Base-by-base conservation (phyloP, 2,329 filamentous ascomycete genomes). In the Escovopsis sp. region DNA sequence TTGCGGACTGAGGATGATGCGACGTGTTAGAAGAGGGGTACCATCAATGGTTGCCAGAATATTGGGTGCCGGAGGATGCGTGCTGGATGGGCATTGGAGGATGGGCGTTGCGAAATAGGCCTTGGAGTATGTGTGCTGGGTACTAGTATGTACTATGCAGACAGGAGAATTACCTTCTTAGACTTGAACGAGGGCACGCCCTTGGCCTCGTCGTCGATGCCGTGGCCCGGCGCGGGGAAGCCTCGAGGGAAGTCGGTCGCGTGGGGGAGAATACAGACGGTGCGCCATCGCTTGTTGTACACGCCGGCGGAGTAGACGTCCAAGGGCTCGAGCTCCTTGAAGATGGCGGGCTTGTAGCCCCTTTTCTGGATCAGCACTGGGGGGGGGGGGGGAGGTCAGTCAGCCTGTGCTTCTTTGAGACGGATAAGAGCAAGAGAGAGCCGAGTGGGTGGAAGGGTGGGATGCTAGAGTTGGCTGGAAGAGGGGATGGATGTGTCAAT, bases 121-220 rank as follows among this genome's bases (percentile, higher is more conserved):
- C 8, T 7, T 12, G 4, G 8, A 15, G n/a, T 39, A 18, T 27
- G 33, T 27, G n/a, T 34, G 27, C 10, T 34, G 23, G 13, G 31
- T 8, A n/a, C n/a, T n/a, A n/a, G n/a, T n/a, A n/a, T n/a, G n/a
- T n/a, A n/a, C n/a, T n/a, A n/a, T n/a, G n/a, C n/a, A n/a, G n/a
- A n/a, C n/a, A n/a, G 8, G n/a, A 17, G 21, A 13, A 10, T 18
- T 35, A 53, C 63, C 55, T 68, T 72, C 43, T 72, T 72, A 18
- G 46, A 54, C 10, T 48, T 38, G 35, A 70, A 72, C 1, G 45
- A 39, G 0, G 60, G 61, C 23, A 45, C 38, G 3, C 43, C 38
- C 23, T 47, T 37, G 5, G 49, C 49, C 4, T 39, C 48, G 6
- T 41, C 32, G 1, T 45, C 40, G 11, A 51, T 44, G 17, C 62